Percentiles rank a stretch among this genome's conserved stretches.
These are phyloP conservation scores for Trichosanthes truncata DNA, from an alignment of 306 rosid species.

Conservation along the genomic window DNA sequence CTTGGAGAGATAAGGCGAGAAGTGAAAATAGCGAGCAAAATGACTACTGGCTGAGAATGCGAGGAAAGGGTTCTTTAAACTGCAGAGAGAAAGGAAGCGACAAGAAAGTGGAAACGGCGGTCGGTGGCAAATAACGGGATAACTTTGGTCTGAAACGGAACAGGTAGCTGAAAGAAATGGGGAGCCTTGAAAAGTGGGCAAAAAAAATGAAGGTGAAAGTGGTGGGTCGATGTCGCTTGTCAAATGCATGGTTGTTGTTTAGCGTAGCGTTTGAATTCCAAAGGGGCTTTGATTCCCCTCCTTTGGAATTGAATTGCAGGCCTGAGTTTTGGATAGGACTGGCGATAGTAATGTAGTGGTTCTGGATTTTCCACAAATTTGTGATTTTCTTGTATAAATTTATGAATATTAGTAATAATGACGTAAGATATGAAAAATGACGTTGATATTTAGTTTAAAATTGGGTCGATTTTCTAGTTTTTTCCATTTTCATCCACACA, in stretches of 20 bases:
- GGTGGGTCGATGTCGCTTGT: background rate
- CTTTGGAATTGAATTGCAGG: background rate
- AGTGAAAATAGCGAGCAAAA: background rate
- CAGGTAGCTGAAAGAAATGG: conserved; percentile 4
- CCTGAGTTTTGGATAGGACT: background rate
- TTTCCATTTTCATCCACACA: background rate
- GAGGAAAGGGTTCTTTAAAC: background rate
- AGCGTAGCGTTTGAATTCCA: background rate
- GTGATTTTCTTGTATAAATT: background rate
- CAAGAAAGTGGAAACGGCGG: background rate
- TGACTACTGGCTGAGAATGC: background rate
- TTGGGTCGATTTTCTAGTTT: background rate
- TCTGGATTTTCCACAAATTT: background rate
- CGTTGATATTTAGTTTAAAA: background rate
- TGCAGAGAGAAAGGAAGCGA: background rate
- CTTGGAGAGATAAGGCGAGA: background rate
- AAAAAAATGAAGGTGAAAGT: background rate
- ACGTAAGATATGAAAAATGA: background rate
- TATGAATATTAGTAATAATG: background rate
- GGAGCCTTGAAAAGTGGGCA: conserved; percentile 6
- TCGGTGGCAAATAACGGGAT: conserved; percentile 1
- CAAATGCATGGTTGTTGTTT: background rate
- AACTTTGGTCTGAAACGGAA: background rate
- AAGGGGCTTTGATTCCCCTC: background rate
- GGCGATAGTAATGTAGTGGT: background rate